Evolutionary conservation across 495 filamentous ascomycete species (phyloP).

Genomic region (Lasiosphaeria hispida): DNA sequence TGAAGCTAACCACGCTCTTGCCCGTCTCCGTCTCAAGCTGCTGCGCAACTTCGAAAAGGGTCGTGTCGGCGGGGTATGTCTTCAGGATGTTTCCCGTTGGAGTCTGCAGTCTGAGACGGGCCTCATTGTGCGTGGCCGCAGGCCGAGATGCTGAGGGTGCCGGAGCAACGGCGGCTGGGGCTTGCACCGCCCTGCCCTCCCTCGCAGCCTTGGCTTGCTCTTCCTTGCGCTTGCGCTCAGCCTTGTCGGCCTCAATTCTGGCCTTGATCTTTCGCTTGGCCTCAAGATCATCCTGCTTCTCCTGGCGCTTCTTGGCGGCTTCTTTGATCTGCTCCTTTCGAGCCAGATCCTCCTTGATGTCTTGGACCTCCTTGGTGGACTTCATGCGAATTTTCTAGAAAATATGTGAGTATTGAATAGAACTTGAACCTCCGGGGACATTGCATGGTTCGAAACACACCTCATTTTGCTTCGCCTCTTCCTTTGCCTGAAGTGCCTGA

Average conservation of each 20-base stretch:
- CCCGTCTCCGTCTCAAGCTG: conserved; percentile 61
- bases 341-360: conserved; percentile 77
- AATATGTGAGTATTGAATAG: conserved; percentile 14
- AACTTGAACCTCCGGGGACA: not conserved
- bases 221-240: conserved; percentile 74
- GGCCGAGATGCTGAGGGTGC: conserved; percentile 35
- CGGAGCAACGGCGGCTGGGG: conserved; percentile 35
- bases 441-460: conserved; percentile 38
- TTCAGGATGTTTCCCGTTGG: conserved; percentile 72
- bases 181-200: conserved; percentile 60
- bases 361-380: conserved; percentile 73
- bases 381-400: conserved; percentile 80
- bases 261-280: conserved; percentile 86
- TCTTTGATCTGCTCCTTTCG: conserved; percentile 89
- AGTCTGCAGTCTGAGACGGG: conserved; percentile 79
- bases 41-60: conserved; percentile 88
- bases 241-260: conserved; percentile 88
- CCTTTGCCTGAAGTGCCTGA: conserved; percentile 72
- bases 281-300: conserved; percentile 83
- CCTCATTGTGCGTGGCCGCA: conserved; percentile 63
- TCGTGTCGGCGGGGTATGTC: conserved; percentile 79
- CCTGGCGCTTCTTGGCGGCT: conserved; percentile 74
- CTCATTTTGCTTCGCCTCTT: conserved; percentile 87
- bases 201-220: conserved; percentile 82
- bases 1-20: conserved; percentile 65